These are phyloP conservation scores for Metschnikowia lochheadii DNA, from an alignment of 805 yeast species.

Conservation along the genomic window DNA sequence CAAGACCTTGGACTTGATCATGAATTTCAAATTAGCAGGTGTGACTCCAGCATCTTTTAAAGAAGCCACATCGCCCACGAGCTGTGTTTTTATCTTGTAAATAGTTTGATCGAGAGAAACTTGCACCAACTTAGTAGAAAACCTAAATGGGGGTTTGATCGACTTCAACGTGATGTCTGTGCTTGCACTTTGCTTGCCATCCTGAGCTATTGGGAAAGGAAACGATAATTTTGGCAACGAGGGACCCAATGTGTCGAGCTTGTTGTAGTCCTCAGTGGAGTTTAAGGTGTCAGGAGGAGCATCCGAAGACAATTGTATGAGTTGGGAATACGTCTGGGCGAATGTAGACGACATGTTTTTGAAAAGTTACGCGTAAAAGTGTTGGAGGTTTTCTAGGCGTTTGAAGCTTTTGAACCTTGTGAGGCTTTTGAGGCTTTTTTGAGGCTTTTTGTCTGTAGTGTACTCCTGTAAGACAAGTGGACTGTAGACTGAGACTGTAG, in stretches of 20 bases:
- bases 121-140: conserved; percentile 30
- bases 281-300: conserved; percentile 31
- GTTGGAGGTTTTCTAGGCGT: neutral
- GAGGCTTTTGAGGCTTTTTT: too few species aligned
- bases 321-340: conserved; percentile 45
- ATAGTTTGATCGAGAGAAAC: conserved; percentile 28
- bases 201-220: conserved; percentile 24
- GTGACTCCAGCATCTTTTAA: conserved; percentile 25
- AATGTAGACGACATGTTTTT: conserved; percentile 24
- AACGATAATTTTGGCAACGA: conserved; percentile 45
- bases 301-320: conserved; percentile 43
- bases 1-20: conserved; percentile 60
- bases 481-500: too few species aligned
- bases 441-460: too few species aligned
- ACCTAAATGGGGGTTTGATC: conserved; percentile 65
- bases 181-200: neutral
- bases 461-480: too few species aligned
- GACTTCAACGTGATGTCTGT: conserved; percentile 50
- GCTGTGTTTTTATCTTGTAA: conserved; percentile 35
- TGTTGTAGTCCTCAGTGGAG: conserved; percentile 27
- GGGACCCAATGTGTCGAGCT: conserved; percentile 39
- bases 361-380: neutral
- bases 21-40: conserved; percentile 44
- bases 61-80: conserved; percentile 28
- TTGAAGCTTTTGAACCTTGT: too few species aligned